These are phyloP conservation scores for Vanderwaltozyma tropicalis DNA, from an alignment of 805 yeast genomes.

Conservation along the genomic window DNA sequence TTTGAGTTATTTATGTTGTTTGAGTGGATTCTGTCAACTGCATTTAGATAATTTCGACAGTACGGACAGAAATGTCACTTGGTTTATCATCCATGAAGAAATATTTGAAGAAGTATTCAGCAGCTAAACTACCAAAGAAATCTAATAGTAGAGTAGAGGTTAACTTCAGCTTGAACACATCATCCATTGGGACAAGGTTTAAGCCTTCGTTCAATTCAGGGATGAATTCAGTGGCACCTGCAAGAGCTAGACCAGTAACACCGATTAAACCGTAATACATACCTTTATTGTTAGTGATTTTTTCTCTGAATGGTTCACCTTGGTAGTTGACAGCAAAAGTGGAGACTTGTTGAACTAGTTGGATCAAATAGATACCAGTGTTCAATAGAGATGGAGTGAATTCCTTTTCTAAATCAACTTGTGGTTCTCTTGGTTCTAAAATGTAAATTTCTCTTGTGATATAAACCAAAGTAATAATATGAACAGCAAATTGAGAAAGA, in stretches of 20 bases:
- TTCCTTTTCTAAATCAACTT: conserved; percentile 78
- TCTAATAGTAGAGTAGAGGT: conserved; percentile 67
- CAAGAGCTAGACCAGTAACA: conserved; percentile 76
- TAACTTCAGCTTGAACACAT: conserved; percentile 63
- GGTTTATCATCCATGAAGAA: conserved; percentile 87
- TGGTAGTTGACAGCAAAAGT: conserved; percentile 97
- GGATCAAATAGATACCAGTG: conserved; percentile 91
- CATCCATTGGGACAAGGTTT: conserved; percentile 81
- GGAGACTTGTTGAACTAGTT: conserved; percentile 91
- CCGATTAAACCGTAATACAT: conserved; percentile 94
- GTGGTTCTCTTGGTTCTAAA: conserved; percentile 87
- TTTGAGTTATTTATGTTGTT: no score
- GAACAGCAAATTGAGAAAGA: conserved; percentile 91
- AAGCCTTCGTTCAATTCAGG: conserved; percentile 91
- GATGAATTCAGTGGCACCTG: conserved; percentile 88
- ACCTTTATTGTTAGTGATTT: conserved; percentile 81
- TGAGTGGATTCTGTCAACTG: no score
- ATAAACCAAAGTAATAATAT: conserved; percentile 70
- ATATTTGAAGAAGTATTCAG: conserved; percentile 72
- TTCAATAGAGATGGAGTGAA: conserved; percentile 85
- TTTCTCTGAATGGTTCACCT: conserved; percentile 93
- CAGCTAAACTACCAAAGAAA: conserved; percentile 61
- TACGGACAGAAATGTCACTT: conserved; percentile 65
- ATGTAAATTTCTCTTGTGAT: conserved; percentile 74
- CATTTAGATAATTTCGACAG: conserved; percentile 6